Base-by-base conservation (phyloP, 331 rosid genomes). In the Malus hybrid region DNA sequence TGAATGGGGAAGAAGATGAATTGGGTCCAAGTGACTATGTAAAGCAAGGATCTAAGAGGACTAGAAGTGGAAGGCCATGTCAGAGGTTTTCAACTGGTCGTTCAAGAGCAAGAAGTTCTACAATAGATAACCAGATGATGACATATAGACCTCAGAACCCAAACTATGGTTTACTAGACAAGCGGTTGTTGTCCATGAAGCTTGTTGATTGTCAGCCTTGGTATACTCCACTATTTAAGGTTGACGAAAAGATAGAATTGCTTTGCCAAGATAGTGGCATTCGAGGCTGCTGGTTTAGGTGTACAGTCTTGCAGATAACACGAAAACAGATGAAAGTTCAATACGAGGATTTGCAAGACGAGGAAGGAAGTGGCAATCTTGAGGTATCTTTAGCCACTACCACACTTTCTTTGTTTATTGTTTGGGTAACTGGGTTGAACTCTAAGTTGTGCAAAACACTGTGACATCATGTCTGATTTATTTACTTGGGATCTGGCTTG, bases 221-320 rank as follows among this genome's bases (percentile, higher is more conserved):
- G 87, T 86, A 77, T 82, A 78, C 72, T 72, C 74, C 82, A 70
- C 57, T 57, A 6, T 90, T 83, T 80, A 83, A 94, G 77, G 87
- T 89, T 80, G 85, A 88, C 59, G 92, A 89, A 81, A 90, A 90
- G 88, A 87, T 95, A 81, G 99, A 95, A 87, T 71, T 92, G 80
- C 91, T 95, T 67, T 92, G 97, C 88, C 99, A 92, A 83, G 99
- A 95, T 82, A 95, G 99, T 72, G 99, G 99, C 85, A 95, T 95
- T 82, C 86, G 97, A 77, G 99, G 99, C 78, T 95, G 99, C 88
- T 95, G 99, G 99, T 95, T 95, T 86, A 89, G 97, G 81, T 95
- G 99, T 85, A 90, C 87, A 7, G 83, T 95, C 48, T 67, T 88
- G 86, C 87, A 86, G 79, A 78, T 85, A 65, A 87, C 96, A 11